Base-by-base conservation (phyloP, 768 basidiomycete species). In the Hygrophoropsis aurantiaca region DNA sequence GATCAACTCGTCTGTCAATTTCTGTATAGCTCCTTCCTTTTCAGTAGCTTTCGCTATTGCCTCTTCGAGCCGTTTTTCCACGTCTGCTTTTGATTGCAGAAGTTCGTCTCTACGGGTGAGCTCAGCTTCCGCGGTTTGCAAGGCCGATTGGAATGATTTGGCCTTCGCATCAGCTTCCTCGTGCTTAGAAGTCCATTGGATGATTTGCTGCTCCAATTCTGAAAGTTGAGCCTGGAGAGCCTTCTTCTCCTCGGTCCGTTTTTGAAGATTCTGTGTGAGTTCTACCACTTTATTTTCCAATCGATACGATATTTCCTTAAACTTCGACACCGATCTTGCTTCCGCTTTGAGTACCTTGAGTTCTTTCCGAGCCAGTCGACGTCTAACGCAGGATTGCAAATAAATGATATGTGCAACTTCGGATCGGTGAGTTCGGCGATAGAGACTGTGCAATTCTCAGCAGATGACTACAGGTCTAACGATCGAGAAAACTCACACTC, bases 271-370 rank as follows among this genome's bases (percentile, higher is more conserved):
- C 64, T 99, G 97, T 0, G 97, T 98, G 52, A 99, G 86, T 64
- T 98, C 95, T 49, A 99, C 92, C 36, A 99, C 97, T 72, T 98
- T 99, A 78, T 98, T 99, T 73, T 99, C 97, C 46, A 99, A 78
- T 56, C 82, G 84, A 62, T 98, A 98, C 0, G 95, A 97, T 55
- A 95, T 97, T 70, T 97, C 94, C 72, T 97, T 97, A 82, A 95
- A 97, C 64, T 94, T 97, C 56, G 90, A 89, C 23, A 94, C 94
- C 2, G 97, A 98, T 42, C 94, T 91, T 5, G 97, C 97, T 67
- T 99, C 97, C 7, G 85, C 80, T 60, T 80, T 86, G 53, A 99
- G 81, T 9, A 71, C 73, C 58, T 87, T 89, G 53, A 99, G 81
- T 62, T 97, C 84, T 55, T 84, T 87, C 49, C 85, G 82, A 18